These are phyloP conservation scores for Rhododendron ovatum DNA, from an alignment of 148 eudicot species.

Conservation along the genomic window DNA sequence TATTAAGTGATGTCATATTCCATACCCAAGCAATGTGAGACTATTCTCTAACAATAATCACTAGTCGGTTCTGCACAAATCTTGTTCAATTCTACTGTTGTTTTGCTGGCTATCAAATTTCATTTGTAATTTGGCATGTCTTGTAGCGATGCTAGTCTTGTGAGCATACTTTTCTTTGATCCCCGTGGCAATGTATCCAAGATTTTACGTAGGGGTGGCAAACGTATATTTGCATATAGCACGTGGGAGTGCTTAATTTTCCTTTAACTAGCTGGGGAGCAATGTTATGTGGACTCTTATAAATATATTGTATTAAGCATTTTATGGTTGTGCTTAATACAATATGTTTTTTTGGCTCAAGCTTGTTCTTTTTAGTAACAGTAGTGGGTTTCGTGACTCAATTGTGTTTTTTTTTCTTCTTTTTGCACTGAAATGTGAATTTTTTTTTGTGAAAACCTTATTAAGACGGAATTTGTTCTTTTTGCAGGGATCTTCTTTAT, in stretches of 20 bases:
- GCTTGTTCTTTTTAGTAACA: background rate
- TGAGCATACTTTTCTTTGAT: background rate
- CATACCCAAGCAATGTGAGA: background rate
- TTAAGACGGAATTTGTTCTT: background rate
- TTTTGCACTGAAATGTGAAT: background rate
- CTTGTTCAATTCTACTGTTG: background rate
- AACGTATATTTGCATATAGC: background rate
- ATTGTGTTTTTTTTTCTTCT: background rate
- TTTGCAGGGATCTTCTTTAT: conserved; percentile 69
- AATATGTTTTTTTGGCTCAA: background rate
- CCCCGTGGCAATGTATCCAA: background rate
- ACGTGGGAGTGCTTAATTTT: background rate
- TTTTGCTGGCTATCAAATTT: background rate
- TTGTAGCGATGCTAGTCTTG: background rate
- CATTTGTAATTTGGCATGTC: background rate
- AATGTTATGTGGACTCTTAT: background rate
- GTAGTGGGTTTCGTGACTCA: background rate
- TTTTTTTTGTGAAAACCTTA: background rate
- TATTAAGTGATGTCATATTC: background rate
- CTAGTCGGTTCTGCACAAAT: background rate
- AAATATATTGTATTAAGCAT: background rate
- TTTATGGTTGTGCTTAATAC: background rate
- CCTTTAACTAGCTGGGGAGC: background rate
- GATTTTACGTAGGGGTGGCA: background rate
- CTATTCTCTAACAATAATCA: background rate